Percentiles rank a stretch among this genome's conserved stretches.
These are phyloP conservation scores for Musa acuminata DNA, from an alignment of 176 grass and related monocot species.

Conservation along the genomic window DNA sequence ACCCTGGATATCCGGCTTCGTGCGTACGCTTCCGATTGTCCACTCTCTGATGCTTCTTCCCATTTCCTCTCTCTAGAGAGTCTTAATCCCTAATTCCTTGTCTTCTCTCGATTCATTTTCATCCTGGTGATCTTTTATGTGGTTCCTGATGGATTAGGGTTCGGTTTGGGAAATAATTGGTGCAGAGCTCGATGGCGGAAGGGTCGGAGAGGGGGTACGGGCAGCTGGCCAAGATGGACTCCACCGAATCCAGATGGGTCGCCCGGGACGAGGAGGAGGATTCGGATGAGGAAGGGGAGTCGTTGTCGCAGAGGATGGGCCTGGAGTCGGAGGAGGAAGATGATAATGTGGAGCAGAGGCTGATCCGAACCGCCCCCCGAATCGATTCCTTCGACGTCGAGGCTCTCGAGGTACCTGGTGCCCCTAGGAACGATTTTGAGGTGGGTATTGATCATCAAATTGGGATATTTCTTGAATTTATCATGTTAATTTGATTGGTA, in stretches of 20 bases:
- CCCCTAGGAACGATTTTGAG: conserved; percentile 25
- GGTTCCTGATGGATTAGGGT: neutral
- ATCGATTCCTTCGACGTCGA: conserved; percentile 88
- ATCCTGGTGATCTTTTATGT: neutral
- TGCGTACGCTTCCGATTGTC: neutral
- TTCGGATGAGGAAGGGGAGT: conserved; percentile 37
- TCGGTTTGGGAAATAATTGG: conserved; percentile 11
- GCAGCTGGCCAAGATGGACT: conserved; percentile 59
- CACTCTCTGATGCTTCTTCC: neutral
- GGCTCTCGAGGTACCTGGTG: conserved; percentile 67
- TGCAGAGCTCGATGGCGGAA: conserved; percentile 20
- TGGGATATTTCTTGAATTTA: neutral
- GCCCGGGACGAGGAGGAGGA: conserved; percentile 60
- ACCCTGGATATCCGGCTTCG: neutral
- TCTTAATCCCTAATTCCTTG: neutral
- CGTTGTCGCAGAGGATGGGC: conserved; percentile 11
- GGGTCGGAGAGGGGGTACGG: conserved; percentile 21
- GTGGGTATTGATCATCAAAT: conserved; percentile 3
- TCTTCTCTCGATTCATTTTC: neutral
- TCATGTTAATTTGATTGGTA: neutral
- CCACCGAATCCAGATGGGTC: conserved; percentile 72
- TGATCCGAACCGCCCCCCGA: conserved; percentile 75
- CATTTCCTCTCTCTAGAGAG: neutral
- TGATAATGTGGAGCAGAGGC: conserved; percentile 51
- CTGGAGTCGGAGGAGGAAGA: conserved; percentile 39